A percentile compares a stretch with the other conserved stretches of the same genome.
These are phyloP conservation scores for Potentilla sterilis DNA, from an alignment of 306 rosid genomes.

Conservation along the genomic window DNA sequence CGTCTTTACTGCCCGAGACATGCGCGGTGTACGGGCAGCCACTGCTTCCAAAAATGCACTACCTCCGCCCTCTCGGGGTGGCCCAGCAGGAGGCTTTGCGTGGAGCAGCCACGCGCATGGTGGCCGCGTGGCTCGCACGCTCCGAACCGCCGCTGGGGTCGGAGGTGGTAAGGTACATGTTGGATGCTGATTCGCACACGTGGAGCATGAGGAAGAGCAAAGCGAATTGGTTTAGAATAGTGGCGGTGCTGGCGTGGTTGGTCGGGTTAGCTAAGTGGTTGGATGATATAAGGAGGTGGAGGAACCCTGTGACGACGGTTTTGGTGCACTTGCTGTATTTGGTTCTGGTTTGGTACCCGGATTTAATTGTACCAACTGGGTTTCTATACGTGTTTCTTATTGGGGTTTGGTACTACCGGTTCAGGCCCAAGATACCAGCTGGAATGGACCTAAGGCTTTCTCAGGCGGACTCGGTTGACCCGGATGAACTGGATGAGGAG, in stretches of 20 bases:
- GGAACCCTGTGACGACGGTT: constrained; percentile 72
- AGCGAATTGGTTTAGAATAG: constrained; percentile 91
- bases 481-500: constrained; percentile 84
- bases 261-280: constrained; percentile 90
- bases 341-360: constrained; percentile 98
- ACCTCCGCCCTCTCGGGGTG: constrained; percentile 83
- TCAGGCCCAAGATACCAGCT: constrained; percentile 76
- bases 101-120: constrained; percentile 73
- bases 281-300: constrained; percentile 77
- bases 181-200: constrained; percentile 84
- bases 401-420: constrained; percentile 90
- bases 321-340: constrained; percentile 68
- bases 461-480: constrained; percentile 73
- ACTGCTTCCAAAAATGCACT: constrained; percentile 79
- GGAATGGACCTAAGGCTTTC: constrained; percentile 87
- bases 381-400: constrained; percentile 76
- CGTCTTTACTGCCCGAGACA: constrained; percentile 69
- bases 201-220: constrained; percentile 97
- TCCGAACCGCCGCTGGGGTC: constrained; percentile 84
- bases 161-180: constrained; percentile 87
- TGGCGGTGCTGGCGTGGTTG: constrained; percentile 81
- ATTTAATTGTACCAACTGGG: constrained; percentile 81
- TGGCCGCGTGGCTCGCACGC: constrained; percentile 71
- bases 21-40: constrained; percentile 78
- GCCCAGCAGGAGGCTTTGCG: constrained; percentile 85